phyloP scores from a whole-genome alignment of 768 basidiomycete species.

The Hemileccinum impolitum region DNA sequence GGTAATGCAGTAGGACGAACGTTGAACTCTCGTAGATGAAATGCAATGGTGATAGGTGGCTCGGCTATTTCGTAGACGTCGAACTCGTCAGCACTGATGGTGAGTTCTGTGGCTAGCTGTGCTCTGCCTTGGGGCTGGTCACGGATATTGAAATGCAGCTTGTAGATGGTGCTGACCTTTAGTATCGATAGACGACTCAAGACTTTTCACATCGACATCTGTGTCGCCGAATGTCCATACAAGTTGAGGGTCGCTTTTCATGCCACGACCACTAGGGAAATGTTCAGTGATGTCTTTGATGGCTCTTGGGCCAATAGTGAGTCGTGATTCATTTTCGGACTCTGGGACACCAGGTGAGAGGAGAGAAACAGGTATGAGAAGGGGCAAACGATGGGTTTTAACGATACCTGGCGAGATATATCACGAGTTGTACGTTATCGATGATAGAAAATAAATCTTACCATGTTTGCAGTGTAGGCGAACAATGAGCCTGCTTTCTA shows the following conservation, averaged over 20 bases:
- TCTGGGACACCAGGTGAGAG: conserved; percentile 68
- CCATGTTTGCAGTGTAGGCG: conserved; percentile 84
- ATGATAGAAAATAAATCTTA: conserved; percentile 27
- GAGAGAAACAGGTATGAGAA: conserved; percentile 55
- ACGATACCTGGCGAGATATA: conserved; percentile 53
- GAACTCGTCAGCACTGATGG: conserved; percentile 76
- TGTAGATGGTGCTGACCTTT: conserved; percentile 44
- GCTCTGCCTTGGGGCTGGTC: conserved; percentile 43
- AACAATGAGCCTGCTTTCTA: conserved; percentile 70
- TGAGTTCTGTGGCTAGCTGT: conserved; percentile 72
- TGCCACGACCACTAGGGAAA: conserved; percentile 62
- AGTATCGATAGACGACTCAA: conserved; percentile 61
- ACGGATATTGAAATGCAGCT: background rate
- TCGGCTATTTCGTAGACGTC: conserved; percentile 67
- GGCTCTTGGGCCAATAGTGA: conserved; percentile 70
- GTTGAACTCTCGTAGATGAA: conserved; percentile 83
- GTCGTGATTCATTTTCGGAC: conserved; percentile 52
- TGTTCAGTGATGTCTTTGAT: conserved; percentile 80
- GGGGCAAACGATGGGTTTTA: conserved; percentile 74
- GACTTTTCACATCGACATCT: conserved; percentile 67
- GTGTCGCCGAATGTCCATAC: conserved; percentile 74
- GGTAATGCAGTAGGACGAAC: conserved; percentile 36
- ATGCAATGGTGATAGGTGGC: conserved; percentile 65
- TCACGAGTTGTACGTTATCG: conserved; percentile 6
- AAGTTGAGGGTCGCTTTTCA: conserved; percentile 71